These are phyloP conservation scores for Solanum bulbocastanum DNA, from an alignment of 257 asterid species.

Conservation along the genomic window DNA sequence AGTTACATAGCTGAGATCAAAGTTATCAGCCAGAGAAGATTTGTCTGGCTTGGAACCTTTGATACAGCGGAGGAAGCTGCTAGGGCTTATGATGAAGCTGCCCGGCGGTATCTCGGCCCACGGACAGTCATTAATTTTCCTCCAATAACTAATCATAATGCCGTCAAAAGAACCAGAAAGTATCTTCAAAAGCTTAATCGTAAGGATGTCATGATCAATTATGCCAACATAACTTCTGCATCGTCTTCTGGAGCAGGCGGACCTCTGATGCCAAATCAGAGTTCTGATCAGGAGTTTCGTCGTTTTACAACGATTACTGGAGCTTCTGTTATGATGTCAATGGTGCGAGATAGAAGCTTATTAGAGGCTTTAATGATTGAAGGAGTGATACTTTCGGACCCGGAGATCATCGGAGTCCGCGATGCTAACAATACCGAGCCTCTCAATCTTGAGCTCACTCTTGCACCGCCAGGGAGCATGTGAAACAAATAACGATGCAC, in stretches of 20 bases:
- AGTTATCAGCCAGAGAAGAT: neutral
- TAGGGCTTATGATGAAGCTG: neutral
- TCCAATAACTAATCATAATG: neutral
- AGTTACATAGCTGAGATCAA: neutral
- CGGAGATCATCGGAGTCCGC: neutral
- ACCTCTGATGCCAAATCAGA: neutral
- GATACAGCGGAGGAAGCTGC: neutral
- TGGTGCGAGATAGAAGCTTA: neutral
- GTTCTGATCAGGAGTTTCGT: neutral
- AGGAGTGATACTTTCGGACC: neutral
- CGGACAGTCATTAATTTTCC: neutral
- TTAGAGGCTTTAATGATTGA: neutral
- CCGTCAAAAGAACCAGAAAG: neutral
- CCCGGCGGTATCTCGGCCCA: neutral
- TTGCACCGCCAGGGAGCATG: slow-evolving; percentile 30
- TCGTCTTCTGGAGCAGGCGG: neutral
- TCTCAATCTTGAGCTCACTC: slow-evolving; percentile 29
- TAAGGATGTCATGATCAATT: neutral
- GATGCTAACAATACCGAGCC: neutral
- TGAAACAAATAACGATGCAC: too few relatives aligned
- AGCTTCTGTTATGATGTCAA: neutral
- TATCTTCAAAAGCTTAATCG: neutral
- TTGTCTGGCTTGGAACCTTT: neutral
- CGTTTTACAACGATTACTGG: neutral
- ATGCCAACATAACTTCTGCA: neutral